phyloP scores from a whole-genome alignment of 176 grass and related monocot species.

The Canna indica region DNA sequence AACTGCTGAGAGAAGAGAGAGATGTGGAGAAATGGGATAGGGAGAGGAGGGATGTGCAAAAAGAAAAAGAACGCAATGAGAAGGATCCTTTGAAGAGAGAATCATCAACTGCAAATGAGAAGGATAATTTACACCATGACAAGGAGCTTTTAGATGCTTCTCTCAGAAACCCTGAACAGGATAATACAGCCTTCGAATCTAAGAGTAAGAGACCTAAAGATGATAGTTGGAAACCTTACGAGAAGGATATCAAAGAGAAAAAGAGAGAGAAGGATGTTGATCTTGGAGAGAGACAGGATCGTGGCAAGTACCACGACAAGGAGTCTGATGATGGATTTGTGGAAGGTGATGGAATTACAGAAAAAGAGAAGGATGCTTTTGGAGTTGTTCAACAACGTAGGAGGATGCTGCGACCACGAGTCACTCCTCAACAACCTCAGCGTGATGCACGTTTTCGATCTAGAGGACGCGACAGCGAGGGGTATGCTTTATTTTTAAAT shows the following conservation, averaged over 20 bases:
- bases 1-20: constrained; percentile 64
- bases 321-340: constrained; percentile 56
- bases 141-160: constrained; percentile 41
- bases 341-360: constrained; percentile 39
- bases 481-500: constrained; percentile 36
- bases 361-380: constrained; percentile 80
- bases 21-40: constrained; percentile 58
- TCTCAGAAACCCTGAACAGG: constrained; percentile 39
- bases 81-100: constrained; percentile 56
- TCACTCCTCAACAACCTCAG: constrained; percentile 40
- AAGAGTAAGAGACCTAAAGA: constrained; percentile 48
- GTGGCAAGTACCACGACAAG: constrained; percentile 50
- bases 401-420: not conserved
- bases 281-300: constrained; percentile 42
- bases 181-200: constrained; percentile 37
- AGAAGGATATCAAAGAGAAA: constrained; percentile 48
- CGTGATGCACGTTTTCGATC: constrained; percentile 57
- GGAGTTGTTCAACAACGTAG: constrained; percentile 36
- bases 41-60: constrained; percentile 46
- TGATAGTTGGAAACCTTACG: constrained; percentile 48
- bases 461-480: constrained; percentile 56
- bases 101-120: constrained; percentile 29
- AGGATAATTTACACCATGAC: constrained; percentile 36
- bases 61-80: constrained; percentile 53
- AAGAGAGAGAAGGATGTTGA: constrained; percentile 60